Evolutionary conservation across 2,329 filamentous ascomycete genomes (phyloP), one percentile per base, ranked within the genome.

Genomic region (Rhynchosporium agropyri): DNA sequence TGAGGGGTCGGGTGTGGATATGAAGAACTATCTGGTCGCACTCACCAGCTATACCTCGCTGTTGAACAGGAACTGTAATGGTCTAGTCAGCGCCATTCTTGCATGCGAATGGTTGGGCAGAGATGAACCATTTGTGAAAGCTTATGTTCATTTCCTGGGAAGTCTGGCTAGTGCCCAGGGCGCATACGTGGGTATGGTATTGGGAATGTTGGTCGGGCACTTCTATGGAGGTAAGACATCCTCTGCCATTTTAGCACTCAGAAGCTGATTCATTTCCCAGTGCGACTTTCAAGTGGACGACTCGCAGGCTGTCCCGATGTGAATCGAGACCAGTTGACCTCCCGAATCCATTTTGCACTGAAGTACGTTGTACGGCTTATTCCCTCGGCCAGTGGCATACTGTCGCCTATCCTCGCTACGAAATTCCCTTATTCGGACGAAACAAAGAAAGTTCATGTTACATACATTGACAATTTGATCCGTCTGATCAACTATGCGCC

Each of bases 381-480:
- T 61, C 93, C 95, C 3, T 89, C 92, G 38, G 89, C 90, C 4
- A 88, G 87, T 65, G 81, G 86, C 42, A 83, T 89, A 2, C 79
- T 97, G 36, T 85, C 89, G 43, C 83, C 85, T 40, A 79, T 92
- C 55, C 76, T 96, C 45, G 77, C 83, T 55, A 76, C 80, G 56
- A 88, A 87, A 48, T 96, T 96, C 65, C 92, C 92, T 0, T 90
- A 87, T 64, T 83, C 89, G 56, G 88, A 88, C 66, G 91, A 96
- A 59, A 86, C 88, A 3, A 89, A 89, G 66, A 88, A 87, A 68
- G 82, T 85, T n/a, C 92, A 97, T 74, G 85, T 94, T 69, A 86
- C 88, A n/a, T 99, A 96, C 72, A 89, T 97, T 63, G 84, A 89
- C 70, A 97, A 98, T 73, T 79, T 98, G 9, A 79, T 98, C 31